phyloP scores from a whole-genome alignment of 1,139 yeast species.

The Lodderomyces parapsilosis region DNA sequence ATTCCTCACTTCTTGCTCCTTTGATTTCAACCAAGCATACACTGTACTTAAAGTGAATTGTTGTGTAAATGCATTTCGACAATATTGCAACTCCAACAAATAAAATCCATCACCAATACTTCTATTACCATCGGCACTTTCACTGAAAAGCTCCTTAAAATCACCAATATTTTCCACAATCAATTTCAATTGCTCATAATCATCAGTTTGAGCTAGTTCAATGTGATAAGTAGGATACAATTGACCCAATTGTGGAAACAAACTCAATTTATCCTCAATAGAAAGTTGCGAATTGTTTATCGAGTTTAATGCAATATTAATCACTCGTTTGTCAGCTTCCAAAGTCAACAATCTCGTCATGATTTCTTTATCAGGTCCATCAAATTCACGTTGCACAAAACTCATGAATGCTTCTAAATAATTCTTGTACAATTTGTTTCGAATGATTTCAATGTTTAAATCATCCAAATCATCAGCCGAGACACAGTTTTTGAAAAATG shows the following conservation, averaged over 20 bases:
- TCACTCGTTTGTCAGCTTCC: slow-evolving; percentile 94
- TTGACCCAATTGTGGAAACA: slow-evolving; percentile 55
- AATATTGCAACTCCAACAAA: slow-evolving; percentile 85
- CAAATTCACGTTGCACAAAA: slow-evolving; percentile 60
- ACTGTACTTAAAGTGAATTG: slow-evolving; percentile 88
- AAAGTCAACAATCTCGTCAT: slow-evolving; percentile 77
- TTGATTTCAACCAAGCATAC: slow-evolving; percentile 96
- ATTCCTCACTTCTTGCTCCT: slow-evolving; percentile 95
- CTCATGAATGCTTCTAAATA: slow-evolving; percentile 83
- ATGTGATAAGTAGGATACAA: slow-evolving; percentile 75
- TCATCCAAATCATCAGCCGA: slow-evolving; percentile 95
- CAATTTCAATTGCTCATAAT: slow-evolving; percentile 76
- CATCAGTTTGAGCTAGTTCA: slow-evolving; percentile 74
- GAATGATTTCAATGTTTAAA: slow-evolving; percentile 88
- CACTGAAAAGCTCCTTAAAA: slow-evolving; percentile 69
- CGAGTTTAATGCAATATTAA: slow-evolving; percentile 88
- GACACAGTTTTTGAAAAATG: slow-evolving; percentile 88
- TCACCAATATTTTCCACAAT: slow-evolving; percentile 75
- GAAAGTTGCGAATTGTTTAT: slow-evolving; percentile 73
- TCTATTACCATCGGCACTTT: slow-evolving; percentile 43
- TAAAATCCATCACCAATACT: slow-evolving; percentile 92
- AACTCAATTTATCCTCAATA: slow-evolving; percentile 60
- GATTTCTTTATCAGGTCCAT: slow-evolving; percentile 76
- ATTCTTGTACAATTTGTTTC: slow-evolving; percentile 89
- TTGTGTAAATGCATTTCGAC: slow-evolving; percentile 93